A percentile compares a stretch with the other conserved stretches of the same genome.
phyloP scores from a whole-genome alignment of 2,329 filamentous ascomycete species.

The Aspergillus fumigatiaffinis region DNA sequence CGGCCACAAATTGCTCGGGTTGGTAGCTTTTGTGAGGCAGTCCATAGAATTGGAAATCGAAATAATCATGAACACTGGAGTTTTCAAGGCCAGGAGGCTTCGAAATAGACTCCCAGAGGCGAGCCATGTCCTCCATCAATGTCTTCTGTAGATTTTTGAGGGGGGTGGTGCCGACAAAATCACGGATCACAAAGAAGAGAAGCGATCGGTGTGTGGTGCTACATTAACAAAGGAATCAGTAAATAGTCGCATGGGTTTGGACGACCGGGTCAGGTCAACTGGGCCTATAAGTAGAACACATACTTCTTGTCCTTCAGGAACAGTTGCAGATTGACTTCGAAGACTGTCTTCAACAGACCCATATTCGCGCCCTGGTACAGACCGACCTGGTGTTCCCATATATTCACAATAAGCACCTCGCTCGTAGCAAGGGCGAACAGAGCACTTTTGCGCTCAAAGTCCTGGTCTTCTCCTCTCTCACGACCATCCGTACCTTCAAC shows the following conservation, averaged over 20 bases:
- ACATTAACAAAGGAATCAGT: slow-evolving; percentile 13
- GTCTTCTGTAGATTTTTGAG: slow-evolving; percentile 87
- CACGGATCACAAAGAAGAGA: slow-evolving; percentile 97
- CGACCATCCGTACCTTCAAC: slow-evolving; percentile 96
- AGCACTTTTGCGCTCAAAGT: slow-evolving; percentile 97
- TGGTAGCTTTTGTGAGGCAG: slow-evolving; percentile 96
- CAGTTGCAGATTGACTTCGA: slow-evolving; percentile 95
- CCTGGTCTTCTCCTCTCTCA: slow-evolving; percentile 94
- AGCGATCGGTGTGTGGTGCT: slow-evolving; percentile 85
- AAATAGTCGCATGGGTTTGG: slow-evolving; percentile 10
- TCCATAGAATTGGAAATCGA: slow-evolving; percentile 95
- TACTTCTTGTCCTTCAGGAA: slow-evolving; percentile 95
- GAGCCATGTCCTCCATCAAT: slow-evolving; percentile 80
- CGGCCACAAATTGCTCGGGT: slow-evolving; percentile 79
- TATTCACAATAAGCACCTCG: slow-evolving; percentile 96
- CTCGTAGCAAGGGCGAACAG: slow-evolving; percentile 95
- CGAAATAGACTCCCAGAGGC: slow-evolving; percentile 89
- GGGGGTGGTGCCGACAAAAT: slow-evolving; percentile 89
- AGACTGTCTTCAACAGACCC: slow-evolving; percentile 96
- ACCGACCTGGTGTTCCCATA: slow-evolving; percentile 98
- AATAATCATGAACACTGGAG: slow-evolving; percentile 92
- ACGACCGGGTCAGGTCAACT: too few species aligned
- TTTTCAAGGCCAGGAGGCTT: slow-evolving; percentile 86
- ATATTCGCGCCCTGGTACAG: slow-evolving; percentile 98
- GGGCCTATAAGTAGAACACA: slow-evolving; percentile 25